phyloP scores from a whole-genome alignment of 768 basidiomycete genomes.

The Termitomyces sp. region DNA sequence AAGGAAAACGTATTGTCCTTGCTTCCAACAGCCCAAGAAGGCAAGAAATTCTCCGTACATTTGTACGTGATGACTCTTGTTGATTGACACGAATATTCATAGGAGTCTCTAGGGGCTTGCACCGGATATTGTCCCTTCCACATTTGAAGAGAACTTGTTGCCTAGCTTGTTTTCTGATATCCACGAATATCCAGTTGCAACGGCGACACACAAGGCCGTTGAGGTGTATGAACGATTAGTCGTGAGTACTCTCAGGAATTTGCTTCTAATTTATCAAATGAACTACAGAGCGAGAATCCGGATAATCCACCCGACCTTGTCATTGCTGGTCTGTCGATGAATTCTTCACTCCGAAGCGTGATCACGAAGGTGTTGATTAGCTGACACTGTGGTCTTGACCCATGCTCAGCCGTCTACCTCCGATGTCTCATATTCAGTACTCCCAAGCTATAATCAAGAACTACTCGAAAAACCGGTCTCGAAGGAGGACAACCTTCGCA shows the following conservation, averaged over 20 bases:
- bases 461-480: constrained; percentile 84
- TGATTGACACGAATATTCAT: not conserved
- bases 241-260: constrained; percentile 26
- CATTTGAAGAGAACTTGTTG: constrained; percentile 74
- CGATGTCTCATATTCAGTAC: constrained; percentile 46
- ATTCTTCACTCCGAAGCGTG: not conserved
- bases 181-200: constrained; percentile 72
- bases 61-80: constrained; percentile 43
- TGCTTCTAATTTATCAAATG: not conserved
- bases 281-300: constrained; percentile 39
- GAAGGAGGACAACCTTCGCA: constrained; percentile 78
- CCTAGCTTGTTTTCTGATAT: constrained; percentile 62
- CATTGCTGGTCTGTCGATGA: constrained; percentile 48
- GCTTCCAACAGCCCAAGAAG: constrained; percentile 82
- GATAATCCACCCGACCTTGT: constrained; percentile 77
- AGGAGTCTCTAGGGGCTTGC: constrained; percentile 26
- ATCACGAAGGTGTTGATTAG: constrained; percentile 30
- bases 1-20: constrained; percentile 72
- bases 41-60: constrained; percentile 72
- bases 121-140: constrained; percentile 38
- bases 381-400: constrained; percentile 93
- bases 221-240: constrained; percentile 88
- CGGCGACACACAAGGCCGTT: constrained; percentile 72
- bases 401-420: constrained; percentile 60
- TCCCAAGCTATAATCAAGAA: constrained; percentile 53